Evolutionary conservation across 805 yeast species (phyloP).

Genomic region (Candida namnaoensis): DNA sequence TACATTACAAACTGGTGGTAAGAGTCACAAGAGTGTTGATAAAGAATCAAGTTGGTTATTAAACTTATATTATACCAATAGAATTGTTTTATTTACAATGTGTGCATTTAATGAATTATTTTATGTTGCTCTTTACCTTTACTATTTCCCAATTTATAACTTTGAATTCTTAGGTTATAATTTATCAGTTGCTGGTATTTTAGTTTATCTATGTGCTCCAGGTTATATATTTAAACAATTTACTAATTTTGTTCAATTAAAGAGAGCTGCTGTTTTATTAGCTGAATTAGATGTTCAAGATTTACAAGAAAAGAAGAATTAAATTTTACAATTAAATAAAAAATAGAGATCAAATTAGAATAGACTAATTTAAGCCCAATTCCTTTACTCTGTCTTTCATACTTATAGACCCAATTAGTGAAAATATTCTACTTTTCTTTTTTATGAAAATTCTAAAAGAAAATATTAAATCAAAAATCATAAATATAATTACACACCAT

Average conservation of each 20-base stretch:
- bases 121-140: constrained; percentile 81
- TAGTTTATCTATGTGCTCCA: constrained; percentile 63
- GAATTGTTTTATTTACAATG: constrained; percentile 73
- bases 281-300: constrained; percentile 59
- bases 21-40: constrained; percentile 77
- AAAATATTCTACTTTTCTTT: too few species aligned
- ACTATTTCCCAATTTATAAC: constrained; percentile 38
- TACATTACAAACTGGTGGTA: constrained; percentile 68
- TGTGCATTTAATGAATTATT: constrained; percentile 93
- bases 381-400: too few species aligned
- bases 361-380: too few species aligned
- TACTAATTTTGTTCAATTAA: constrained; percentile 82
- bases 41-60: constrained; percentile 63
- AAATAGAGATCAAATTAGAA: too few species aligned
- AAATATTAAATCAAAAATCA: too few species aligned
- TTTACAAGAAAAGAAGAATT: constrained; percentile 8
- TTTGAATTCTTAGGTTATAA: constrained; percentile 22
- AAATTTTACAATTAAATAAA: too few species aligned
- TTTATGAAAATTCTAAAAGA: too few species aligned
- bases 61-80: constrained; percentile 80
- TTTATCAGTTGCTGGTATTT: constrained; percentile 51
- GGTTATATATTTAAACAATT: constrained; percentile 86
- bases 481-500: too few species aligned
- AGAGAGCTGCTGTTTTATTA: constrained; percentile 72
- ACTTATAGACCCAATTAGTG: too few species aligned